Base-by-base conservation (phyloP, 805 yeast genomes). In the Barnettozyma californica region DNA sequence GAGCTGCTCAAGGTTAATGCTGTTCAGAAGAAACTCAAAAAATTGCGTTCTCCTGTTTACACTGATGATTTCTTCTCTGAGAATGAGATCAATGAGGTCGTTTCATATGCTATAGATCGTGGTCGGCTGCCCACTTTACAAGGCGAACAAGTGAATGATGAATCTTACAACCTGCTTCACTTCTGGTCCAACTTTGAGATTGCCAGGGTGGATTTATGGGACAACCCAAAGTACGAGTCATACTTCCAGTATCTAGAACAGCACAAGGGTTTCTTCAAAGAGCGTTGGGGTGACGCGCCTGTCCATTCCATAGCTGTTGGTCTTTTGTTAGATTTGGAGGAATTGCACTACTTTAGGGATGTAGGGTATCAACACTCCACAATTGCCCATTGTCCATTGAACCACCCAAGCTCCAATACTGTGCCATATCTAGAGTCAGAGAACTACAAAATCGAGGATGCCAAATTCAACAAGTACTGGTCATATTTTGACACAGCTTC, bases 271-370 rank as follows among this genome's bases (percentile, higher is more conserved):
- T 91, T 92, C 61, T 90, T 82, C 75, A 75, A 77, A 46, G 97
- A 94, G 64, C 71, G 99, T 60, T 92, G 98, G 98, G 98, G 98
- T 2, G 98, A 92, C 72, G 97, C 97, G 0, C 96, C 97, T 0
- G 82, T 92, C 5, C 97, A 90, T 64, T 84, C 97, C 0, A 66
- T 94, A 20, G 98, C 95, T 0, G 78, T 86, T 5, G 92, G 89
- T 0, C 73, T 94, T 76, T 72, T 86, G 58, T 68, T 91, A 38
- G 74, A 84, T 50, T 65, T 82, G 2, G 69, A 77, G 2, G 87
- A 91, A 49, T 70, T 92, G 9, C 97, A 92, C 67, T 92, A 90
- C 67, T 92, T 92, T 68, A 71, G 97, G 53, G 97, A 92, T 61
- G 83, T 92, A 54, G 98, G 98, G 0, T 92, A 91, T 66, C 74